phyloP scores from a whole-genome alignment of 1,284 basidiomycete species.

The Microbotryomycetes sp. region DNA sequence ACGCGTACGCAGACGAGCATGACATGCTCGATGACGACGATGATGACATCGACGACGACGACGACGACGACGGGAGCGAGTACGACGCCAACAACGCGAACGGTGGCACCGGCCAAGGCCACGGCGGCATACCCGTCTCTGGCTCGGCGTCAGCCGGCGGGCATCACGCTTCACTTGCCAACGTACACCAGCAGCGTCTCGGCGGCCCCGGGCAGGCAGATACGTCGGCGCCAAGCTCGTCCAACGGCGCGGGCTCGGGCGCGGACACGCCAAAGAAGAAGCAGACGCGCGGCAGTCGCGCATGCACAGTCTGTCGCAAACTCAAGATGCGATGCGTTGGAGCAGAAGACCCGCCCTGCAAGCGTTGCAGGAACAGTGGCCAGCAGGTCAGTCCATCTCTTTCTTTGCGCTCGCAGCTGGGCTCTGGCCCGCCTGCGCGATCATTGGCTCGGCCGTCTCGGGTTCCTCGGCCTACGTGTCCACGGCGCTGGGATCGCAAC shows the following conservation, averaged over 20 bases:
- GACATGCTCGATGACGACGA: conserved; percentile 44
- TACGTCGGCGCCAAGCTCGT: not conserved
- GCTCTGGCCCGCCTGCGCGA: conserved; percentile 22
- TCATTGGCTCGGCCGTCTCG: too few species aligned
- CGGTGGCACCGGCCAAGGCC: conserved; percentile 7
- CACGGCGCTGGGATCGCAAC: too few species aligned
- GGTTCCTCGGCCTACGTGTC: too few species aligned
- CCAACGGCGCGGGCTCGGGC: not conserved
- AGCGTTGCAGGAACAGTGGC: conserved; percentile 56
- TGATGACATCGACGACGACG: conserved; percentile 40
- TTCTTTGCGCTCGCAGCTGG: not conserved
- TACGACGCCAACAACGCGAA: conserved; percentile 7
- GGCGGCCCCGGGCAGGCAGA: not conserved
- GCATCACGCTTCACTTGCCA: not conserved
- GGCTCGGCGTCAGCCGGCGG: not conserved
- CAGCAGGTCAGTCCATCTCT: conserved; percentile 51
- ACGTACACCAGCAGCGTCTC: not conserved
- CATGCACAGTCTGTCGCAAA: conserved; percentile 79
- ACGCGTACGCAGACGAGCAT: not conserved
- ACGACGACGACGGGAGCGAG: conserved; percentile 26
- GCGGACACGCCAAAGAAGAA: conserved; percentile 29
- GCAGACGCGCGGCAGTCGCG: conserved; percentile 48
- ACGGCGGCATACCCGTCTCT: not conserved
- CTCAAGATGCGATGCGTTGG: conserved; percentile 98
- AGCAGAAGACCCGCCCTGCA: conserved; percentile 72